A percentile compares a stretch with the other conserved stretches of the same genome.
These are phyloP conservation scores for Cytospora leucostoma DNA, from an alignment of 2,329 filamentous ascomycete genomes.

Conservation along the genomic window DNA sequence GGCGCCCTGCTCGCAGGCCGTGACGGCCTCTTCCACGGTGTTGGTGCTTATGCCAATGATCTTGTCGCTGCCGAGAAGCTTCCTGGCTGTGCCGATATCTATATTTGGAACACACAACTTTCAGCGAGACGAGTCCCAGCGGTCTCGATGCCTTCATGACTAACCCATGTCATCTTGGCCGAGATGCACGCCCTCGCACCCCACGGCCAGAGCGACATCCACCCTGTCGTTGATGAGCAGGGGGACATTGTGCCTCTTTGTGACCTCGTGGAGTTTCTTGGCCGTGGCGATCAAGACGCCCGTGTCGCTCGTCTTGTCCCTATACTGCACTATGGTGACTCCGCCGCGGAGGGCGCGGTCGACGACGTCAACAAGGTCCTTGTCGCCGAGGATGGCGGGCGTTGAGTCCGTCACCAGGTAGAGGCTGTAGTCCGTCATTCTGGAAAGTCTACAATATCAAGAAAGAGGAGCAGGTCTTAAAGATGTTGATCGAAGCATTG, in stretches of 20 bases:
- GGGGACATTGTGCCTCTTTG: slow-evolving; percentile 68
- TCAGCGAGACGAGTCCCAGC: not conserved
- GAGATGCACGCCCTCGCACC: slow-evolving; percentile 89
- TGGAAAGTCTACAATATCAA: not conserved
- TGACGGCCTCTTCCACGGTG: slow-evolving; percentile 69
- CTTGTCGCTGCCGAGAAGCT: slow-evolving; percentile 70
- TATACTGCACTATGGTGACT: slow-evolving; percentile 84
- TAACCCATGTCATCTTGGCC: slow-evolving; percentile 90
- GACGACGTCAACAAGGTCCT: slow-evolving; percentile 72
- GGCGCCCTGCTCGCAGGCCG: slow-evolving; percentile 73
- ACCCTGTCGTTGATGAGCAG: slow-evolving; percentile 92
- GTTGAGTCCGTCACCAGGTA: slow-evolving; percentile 95
- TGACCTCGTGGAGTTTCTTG: slow-evolving; percentile 69
- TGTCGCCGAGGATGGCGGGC: slow-evolving; percentile 73
- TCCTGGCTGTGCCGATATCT: slow-evolving; percentile 67
- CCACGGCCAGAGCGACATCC: slow-evolving; percentile 82
- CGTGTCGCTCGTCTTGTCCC: slow-evolving; percentile 83
- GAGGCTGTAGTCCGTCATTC: slow-evolving; percentile 69
- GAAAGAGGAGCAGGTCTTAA: not conserved
- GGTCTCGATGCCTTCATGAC: slow-evolving; percentile 31
- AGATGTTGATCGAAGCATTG: not conserved
- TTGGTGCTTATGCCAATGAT: slow-evolving; percentile 91
- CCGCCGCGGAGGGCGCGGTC: slow-evolving; percentile 75
- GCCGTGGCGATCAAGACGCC: slow-evolving; percentile 70
- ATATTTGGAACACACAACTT: not conserved